phyloP scores from a whole-genome alignment of 768 basidiomycete species.

The Tricholoma bakamatsutake region DNA sequence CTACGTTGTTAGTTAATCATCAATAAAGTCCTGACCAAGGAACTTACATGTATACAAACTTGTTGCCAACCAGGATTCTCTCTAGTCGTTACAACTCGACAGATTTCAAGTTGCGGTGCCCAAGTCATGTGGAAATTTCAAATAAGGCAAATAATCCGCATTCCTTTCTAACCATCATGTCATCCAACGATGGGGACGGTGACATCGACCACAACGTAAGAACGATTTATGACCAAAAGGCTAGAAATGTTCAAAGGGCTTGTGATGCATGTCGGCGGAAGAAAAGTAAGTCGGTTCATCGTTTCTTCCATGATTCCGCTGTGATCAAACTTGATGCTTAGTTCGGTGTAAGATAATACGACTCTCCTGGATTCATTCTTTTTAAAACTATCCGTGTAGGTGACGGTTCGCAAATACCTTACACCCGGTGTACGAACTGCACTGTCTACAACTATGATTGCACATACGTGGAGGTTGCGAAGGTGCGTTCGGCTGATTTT shows the following conservation, averaged over 20 bases:
- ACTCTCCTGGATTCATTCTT: background rate
- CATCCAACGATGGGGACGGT: background rate
- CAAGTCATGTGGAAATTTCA: background rate
- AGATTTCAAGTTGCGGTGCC: no score
- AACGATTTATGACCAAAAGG: constrained; percentile 19
- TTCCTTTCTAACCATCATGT: background rate
- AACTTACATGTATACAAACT: no score
- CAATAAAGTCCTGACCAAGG: no score
- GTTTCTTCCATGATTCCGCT: background rate
- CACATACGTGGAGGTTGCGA: constrained; percentile 65
- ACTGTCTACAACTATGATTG: constrained; percentile 30
- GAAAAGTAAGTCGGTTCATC: constrained; percentile 50
- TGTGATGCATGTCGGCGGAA: constrained; percentile 82
- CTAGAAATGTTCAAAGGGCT: constrained; percentile 66
- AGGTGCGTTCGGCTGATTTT: constrained; percentile 34
- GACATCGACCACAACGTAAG: background rate
- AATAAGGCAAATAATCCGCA: background rate
- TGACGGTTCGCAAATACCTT: constrained; percentile 64
- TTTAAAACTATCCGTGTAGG: constrained; percentile 28
- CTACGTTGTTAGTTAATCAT: no score
- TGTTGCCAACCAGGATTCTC: no score
- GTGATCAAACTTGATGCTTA: background rate
- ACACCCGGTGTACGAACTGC: constrained; percentile 63
- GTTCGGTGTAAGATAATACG: constrained; percentile 22
- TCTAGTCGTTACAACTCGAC: no score